A percentile compares a stretch with the other conserved stretches of the same genome.
Evolutionary conservation across 139 green algal species (phyloP).

Genomic region (Cymbomonas tetramitiformis): DNA sequence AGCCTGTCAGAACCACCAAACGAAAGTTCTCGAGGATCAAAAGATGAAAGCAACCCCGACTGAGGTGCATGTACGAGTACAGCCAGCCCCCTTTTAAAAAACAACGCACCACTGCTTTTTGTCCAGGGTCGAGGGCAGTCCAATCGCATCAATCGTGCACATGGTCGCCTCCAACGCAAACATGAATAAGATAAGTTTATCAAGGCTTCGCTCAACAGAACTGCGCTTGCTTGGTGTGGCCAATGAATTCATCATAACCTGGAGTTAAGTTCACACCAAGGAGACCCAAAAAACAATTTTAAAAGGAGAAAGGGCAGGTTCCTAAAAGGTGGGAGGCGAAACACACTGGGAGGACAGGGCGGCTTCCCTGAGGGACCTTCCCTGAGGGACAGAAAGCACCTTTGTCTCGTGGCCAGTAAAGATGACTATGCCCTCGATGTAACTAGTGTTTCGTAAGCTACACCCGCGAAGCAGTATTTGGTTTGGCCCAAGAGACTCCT

Average conservation of each 20-base stretch:
- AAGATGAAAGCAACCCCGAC: no score
- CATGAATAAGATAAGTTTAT: constrained; percentile 32
- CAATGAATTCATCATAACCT: constrained; percentile 39
- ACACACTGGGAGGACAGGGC: no score
- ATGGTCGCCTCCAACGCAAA: constrained; percentile 37
- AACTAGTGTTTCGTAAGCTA: constrained; percentile 63
- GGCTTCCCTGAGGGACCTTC: no score
- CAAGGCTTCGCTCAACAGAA: constrained; percentile 25
- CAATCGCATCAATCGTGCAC: constrained; percentile 26
- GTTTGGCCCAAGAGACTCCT: constrained; percentile 19
- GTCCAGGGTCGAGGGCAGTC: no score
- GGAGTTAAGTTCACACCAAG: not conserved
- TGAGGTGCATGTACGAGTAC: no score
- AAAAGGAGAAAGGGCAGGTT: no score
- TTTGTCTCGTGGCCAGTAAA: constrained; percentile 81
- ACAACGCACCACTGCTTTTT: no score
- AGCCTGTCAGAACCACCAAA: no score
- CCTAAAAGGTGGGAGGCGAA: no score
- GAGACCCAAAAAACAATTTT: constrained; percentile 1
- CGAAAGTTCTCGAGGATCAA: no score
- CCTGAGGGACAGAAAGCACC: constrained; percentile 15
- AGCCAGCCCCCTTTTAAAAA: no score
- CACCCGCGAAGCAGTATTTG: constrained; percentile 33
- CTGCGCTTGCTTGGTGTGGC: constrained; percentile 48
- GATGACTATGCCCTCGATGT: constrained; percentile 57